Conservation (phyloP, 2,329 filamentous ascomycete genomes). For the Fusarium equiseti region DNA sequence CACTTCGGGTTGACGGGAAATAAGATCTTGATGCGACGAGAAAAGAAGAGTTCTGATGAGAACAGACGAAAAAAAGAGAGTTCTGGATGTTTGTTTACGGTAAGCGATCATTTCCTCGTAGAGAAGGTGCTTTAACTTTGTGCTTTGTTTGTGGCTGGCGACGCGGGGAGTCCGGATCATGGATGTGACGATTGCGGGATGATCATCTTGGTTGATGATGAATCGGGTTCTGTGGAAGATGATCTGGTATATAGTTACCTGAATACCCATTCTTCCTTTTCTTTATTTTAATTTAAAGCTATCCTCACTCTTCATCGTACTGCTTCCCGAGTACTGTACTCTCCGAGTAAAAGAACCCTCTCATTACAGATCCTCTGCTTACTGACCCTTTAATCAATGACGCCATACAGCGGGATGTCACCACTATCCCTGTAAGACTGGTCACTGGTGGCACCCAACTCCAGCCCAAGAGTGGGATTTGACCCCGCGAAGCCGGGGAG, state of each 20-base stretch:
- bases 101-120: neutral
- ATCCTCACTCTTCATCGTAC: neutral
- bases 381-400: conserved; percentile 16
- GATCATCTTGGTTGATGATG: neutral
- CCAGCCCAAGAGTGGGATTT: conserved; percentile 33
- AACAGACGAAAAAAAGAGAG: neutral
- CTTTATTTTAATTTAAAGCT: no score
- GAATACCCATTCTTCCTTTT: no score
- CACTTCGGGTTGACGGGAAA: neutral
- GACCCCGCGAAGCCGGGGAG: conserved; percentile 26
- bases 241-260: no score
- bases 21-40: neutral
- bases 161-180: neutral
- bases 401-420: conserved; percentile 25
- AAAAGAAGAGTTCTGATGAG: neutral
- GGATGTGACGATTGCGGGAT: neutral
- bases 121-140: neutral
- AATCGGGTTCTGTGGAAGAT: neutral
- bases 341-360: no score
- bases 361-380: neutral
- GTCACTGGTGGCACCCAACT: conserved; percentile 28
- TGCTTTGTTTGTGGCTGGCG: neutral
- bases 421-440: conserved; percentile 24
- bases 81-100: neutral
- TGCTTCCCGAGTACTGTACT: neutral